These are phyloP conservation scores for Elaeagnus macrophylla DNA, from an alignment of 306 rosid genomes.

Conservation along the genomic window DNA sequence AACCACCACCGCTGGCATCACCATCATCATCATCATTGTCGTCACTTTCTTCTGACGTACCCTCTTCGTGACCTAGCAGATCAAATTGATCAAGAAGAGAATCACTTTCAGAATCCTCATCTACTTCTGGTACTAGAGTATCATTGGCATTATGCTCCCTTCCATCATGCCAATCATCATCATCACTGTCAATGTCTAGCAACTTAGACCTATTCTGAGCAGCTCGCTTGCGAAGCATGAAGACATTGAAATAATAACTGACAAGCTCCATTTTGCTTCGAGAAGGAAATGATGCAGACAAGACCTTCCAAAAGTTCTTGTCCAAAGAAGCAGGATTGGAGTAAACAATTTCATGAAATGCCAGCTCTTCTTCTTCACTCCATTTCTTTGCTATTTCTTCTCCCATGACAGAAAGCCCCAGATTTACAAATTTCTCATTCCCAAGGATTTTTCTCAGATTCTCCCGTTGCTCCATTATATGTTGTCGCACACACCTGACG, in stretches of 20 bases:
- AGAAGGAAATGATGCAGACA: slow-evolving; percentile 48
- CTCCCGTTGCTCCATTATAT: slow-evolving; percentile 56
- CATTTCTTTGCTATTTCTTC: slow-evolving; percentile 65
- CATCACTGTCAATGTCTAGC: slow-evolving; percentile 63
- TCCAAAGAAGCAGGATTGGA: slow-evolving; percentile 56
- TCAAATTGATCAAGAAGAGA: slow-evolving; percentile 24
- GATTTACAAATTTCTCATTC: slow-evolving; percentile 32
- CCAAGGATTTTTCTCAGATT: slow-evolving; percentile 38
- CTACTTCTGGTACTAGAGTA: slow-evolving; percentile 36
- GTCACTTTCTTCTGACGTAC: slow-evolving; percentile 19
- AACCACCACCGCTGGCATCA: too few species aligned
- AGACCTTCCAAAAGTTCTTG: slow-evolving; percentile 68
- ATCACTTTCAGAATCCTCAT: slow-evolving; percentile 64
- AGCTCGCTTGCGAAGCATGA: slow-evolving; percentile 70
- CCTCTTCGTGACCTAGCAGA: too few species aligned
- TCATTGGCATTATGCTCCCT: slow-evolving; percentile 46
- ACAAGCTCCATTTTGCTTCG: slow-evolving; percentile 68
- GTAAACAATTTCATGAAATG: slow-evolving; percentile 56
- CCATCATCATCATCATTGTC: slow-evolving; percentile 13
- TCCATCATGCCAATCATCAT: slow-evolving; percentile 77
- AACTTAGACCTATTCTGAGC: slow-evolving; percentile 62
- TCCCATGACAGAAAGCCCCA: slow-evolving; percentile 74
- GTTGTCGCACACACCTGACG: slow-evolving; percentile 56
- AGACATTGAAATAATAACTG: slow-evolving; percentile 83
- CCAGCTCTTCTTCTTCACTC: slow-evolving; percentile 58